These are phyloP conservation scores for Trifolium pratense DNA, from an alignment of 306 rosid species.

Conservation along the genomic window DNA sequence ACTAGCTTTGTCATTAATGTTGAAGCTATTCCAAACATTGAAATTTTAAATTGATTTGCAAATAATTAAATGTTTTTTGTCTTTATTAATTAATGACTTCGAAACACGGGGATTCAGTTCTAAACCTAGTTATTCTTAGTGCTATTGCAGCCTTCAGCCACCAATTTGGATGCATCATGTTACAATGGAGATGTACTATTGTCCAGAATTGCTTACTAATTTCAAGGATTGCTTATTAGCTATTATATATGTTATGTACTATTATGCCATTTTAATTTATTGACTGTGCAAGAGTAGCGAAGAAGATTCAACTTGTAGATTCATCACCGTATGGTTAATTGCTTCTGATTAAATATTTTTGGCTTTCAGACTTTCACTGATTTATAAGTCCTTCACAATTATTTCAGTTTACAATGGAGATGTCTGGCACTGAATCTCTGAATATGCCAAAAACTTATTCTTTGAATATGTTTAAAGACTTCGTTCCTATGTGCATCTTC, in stretches of 20 bases:
- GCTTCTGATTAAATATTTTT: slow-evolving; percentile 13
- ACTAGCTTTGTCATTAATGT: background rate
- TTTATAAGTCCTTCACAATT: slow-evolving; percentile 40
- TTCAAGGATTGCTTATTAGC: background rate
- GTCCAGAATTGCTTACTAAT: slow-evolving; percentile 1
- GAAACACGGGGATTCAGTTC: background rate
- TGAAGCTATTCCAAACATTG: background rate
- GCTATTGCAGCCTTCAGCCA: background rate
- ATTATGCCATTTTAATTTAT: background rate
- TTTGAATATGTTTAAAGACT: slow-evolving; percentile 89
- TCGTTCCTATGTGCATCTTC: slow-evolving; percentile 92
- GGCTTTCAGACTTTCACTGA: slow-evolving; percentile 16
- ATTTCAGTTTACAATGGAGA: slow-evolving; percentile 92
- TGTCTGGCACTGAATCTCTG: slow-evolving; percentile 66
- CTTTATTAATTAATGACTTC: background rate
- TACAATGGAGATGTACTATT: background rate
- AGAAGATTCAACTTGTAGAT: slow-evolving; percentile 30
- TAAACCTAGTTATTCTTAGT: background rate
- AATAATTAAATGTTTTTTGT: background rate
- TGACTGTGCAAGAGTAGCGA: slow-evolving; percentile 5
- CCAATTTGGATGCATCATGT: background rate
- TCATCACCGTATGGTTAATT: background rate
- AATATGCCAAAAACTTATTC: slow-evolving; percentile 72
- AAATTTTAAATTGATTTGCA: slow-evolving; percentile 17
- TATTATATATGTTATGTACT: slow-evolving; percentile 3